These are phyloP conservation scores for Aspergillus sojae DNA, from an alignment of 2,329 filamentous ascomycete genomes.

Conservation along the genomic window DNA sequence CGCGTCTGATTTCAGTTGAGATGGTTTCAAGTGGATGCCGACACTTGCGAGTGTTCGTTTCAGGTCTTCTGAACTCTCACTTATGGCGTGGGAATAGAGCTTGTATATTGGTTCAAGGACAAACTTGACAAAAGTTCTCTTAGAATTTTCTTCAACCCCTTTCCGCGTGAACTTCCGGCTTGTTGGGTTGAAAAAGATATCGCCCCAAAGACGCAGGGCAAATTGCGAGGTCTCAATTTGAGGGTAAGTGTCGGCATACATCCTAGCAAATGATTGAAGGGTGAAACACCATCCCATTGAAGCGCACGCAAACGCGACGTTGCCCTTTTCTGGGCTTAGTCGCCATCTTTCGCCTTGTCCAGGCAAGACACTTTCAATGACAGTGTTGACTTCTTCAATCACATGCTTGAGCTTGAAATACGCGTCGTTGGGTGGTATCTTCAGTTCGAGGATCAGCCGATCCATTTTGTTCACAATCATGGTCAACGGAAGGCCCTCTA, in stretches of 20 bases:
- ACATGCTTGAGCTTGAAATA: slow-evolving; percentile 99
- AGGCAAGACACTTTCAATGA: slow-evolving; percentile 86
- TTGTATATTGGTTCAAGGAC: slow-evolving; percentile 97
- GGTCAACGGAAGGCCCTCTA: slow-evolving; percentile 85
- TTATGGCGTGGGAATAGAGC: slow-evolving; percentile 91
- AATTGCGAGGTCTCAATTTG: slow-evolving; percentile 83
- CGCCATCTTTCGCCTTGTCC: slow-evolving; percentile 77
- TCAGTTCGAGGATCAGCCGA: slow-evolving; percentile 87
- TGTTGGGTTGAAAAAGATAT: slow-evolving; percentile 91
- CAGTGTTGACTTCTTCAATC: slow-evolving; percentile 95
- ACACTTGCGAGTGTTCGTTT: slow-evolving; percentile 76
- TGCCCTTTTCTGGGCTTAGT: slow-evolving; percentile 93
- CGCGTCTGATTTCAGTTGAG: slow-evolving; percentile 87
- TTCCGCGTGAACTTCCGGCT: slow-evolving; percentile 93
- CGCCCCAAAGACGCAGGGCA: slow-evolving; percentile 85
- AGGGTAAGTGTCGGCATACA: slow-evolving; percentile 89
- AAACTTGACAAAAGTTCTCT: slow-evolving; percentile 90
- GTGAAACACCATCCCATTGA: slow-evolving; percentile 98
- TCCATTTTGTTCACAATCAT: slow-evolving; percentile 98
- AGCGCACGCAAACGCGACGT: slow-evolving; percentile 94
- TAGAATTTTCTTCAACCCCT: slow-evolving; percentile 74
- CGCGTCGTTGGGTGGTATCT: slow-evolving; percentile 89
- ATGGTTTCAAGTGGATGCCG: slow-evolving; percentile 86
- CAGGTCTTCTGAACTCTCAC: slow-evolving; percentile 82
- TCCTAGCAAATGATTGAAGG: slow-evolving; percentile 87